These are phyloP conservation scores for Candida ponderosae DNA, from an alignment of 805 yeast species.

Conservation along the genomic window DNA sequence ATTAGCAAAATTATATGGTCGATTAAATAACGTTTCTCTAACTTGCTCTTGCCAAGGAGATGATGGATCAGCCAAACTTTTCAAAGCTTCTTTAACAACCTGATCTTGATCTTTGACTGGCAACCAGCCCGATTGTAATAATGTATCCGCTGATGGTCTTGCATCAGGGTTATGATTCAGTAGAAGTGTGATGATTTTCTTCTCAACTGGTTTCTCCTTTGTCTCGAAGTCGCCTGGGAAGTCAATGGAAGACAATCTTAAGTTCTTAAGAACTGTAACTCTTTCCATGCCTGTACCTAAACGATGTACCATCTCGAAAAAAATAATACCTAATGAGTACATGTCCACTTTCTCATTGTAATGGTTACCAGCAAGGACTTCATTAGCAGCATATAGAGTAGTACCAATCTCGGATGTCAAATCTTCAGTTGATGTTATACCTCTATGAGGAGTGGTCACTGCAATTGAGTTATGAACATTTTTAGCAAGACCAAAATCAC, in stretches of 20 bases:
- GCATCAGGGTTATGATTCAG: conserved; percentile 71
- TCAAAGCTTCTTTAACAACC: conserved; percentile 79
- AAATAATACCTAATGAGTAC: conserved; percentile 90
- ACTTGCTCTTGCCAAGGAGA: conserved; percentile 95
- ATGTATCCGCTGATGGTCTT: conserved; percentile 73
- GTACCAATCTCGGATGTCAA: conserved; percentile 93
- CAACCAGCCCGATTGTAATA: conserved; percentile 73
- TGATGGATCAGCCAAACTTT: conserved; percentile 79
- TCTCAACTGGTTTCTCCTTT: conserved; percentile 47
- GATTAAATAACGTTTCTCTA: conserved; percentile 75
- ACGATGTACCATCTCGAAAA: conserved; percentile 88
- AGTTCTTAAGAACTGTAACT: conserved; percentile 55
- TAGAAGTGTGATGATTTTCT: conserved; percentile 55
- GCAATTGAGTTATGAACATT: conserved; percentile 55
- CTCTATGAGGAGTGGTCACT: conserved; percentile 18
- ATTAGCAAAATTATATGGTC: conserved; percentile 77
- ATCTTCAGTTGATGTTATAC: conserved; percentile 41
- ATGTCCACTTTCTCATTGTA: conserved; percentile 93
- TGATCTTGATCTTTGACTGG: conserved; percentile 90
- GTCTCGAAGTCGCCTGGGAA: conserved; percentile 67
- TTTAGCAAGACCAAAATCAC: conserved; percentile 96
- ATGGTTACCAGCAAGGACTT: conserved; percentile 64
- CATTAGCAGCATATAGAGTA: conserved; percentile 85
- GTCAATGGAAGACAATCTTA: conserved; percentile 50
- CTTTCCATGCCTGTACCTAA: conserved; percentile 94